These are phyloP conservation scores for Podospora pseudocomata DNA, from an alignment of 495 filamentous ascomycete species.

Conservation along the genomic window DNA sequence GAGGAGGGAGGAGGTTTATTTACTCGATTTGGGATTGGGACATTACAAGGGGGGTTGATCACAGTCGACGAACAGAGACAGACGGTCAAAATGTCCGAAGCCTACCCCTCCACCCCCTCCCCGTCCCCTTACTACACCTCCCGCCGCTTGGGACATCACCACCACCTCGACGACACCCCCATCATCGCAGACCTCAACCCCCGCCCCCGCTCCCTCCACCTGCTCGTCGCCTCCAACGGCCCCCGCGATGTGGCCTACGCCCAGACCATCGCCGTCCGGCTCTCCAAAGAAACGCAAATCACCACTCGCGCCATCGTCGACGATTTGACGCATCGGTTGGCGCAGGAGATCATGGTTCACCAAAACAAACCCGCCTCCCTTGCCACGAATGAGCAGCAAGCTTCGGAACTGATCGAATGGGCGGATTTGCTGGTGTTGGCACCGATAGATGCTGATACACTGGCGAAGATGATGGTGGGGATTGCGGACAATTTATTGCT, in stretches of 20 bases:
- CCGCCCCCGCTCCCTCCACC: slow-evolving; percentile 43
- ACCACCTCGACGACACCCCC: slow-evolving; percentile 11
- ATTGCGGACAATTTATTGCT: slow-evolving; percentile 69
- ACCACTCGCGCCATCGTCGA: slow-evolving; percentile 54
- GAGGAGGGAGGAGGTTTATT: no score
- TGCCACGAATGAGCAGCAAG: slow-evolving; percentile 42
- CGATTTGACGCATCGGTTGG: slow-evolving; percentile 48
- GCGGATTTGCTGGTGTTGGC: slow-evolving; percentile 80
- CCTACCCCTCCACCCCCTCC: slow-evolving; percentile 12
- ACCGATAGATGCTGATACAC: slow-evolving; percentile 74
- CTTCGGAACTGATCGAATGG: slow-evolving; percentile 75
- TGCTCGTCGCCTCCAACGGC: slow-evolving; percentile 53
- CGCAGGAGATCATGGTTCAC: slow-evolving; percentile 49
- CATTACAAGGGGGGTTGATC: no score
- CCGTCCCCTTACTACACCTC: neutral
- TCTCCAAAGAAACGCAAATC: slow-evolving; percentile 53
- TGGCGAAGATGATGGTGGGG: slow-evolving; percentile 80
- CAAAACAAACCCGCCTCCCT: slow-evolving; percentile 39
- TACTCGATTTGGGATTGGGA: no score
- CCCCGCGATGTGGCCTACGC: slow-evolving; percentile 50
- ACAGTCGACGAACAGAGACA: no score
- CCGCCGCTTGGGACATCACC: neutral
- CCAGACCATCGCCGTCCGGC: slow-evolving; percentile 51
- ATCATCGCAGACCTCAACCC: slow-evolving; percentile 42
- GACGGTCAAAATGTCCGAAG: slow-evolving; percentile 12